Percentiles rank a stretch among this genome's conserved stretches.
Conservation (phyloP, 2,329 filamentous ascomycete genomes). For the Sporothrix pallida region DNA sequence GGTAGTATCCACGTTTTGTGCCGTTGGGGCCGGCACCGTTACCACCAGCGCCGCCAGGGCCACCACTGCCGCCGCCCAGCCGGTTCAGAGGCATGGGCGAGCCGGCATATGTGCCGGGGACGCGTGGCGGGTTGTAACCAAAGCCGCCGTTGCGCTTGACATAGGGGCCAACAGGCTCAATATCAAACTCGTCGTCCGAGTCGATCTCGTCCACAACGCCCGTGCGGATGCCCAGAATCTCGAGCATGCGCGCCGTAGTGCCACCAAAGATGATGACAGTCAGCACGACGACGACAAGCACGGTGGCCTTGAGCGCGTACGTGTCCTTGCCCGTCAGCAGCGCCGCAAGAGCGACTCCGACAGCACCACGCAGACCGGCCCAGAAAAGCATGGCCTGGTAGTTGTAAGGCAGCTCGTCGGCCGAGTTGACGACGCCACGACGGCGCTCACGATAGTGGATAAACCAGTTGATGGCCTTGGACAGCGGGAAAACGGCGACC, state of each 20-base stretch:
- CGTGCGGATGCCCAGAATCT: conserved; percentile 94
- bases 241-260: conserved; percentile 95
- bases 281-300: conserved; percentile 95
- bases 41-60: conserved; percentile 55
- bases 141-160: conserved; percentile 81
- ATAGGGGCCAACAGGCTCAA: conserved; percentile 78
- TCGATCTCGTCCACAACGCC: conserved; percentile 97
- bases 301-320: conserved; percentile 85
- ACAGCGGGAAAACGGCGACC: conserved; percentile 93
- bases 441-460: conserved; percentile 83
- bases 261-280: conserved; percentile 99
- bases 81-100: conserved; percentile 62
- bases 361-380: conserved; percentile 93
- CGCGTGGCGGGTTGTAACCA: conserved; percentile 74
- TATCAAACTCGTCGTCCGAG: conserved; percentile 98
- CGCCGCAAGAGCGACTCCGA: conserved; percentile 92
- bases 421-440: conserved; percentile 71
- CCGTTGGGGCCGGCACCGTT: conserved; percentile 42
- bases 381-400: conserved; percentile 99
- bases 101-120: conserved; percentile 48
- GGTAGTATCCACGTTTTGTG: conserved; percentile 36
- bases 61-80: conserved; percentile 46
- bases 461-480: conserved; percentile 87
- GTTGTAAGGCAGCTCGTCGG: conserved; percentile 88
- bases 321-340: conserved; percentile 83